phyloP scores from a whole-genome alignment of 768 basidiomycete genomes.

The Termitomyces titanicus region DNA sequence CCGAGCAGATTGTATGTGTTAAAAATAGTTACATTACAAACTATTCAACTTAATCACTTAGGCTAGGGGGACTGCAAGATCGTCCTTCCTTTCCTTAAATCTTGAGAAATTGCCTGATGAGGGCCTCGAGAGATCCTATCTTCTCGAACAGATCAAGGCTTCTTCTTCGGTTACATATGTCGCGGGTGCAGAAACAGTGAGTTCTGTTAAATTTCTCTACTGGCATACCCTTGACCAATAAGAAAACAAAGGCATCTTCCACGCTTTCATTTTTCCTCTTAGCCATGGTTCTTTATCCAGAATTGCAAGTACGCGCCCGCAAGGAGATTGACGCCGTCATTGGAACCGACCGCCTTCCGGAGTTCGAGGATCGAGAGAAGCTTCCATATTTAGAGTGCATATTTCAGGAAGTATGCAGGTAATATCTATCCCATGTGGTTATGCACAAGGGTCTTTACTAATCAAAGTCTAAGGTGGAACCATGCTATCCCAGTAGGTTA shows the following conservation, averaged over 20 bases:
- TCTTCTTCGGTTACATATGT: conserved; percentile 16
- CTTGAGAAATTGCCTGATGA: not conserved
- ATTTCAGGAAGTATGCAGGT: conserved; percentile 22
- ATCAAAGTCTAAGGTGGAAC: conserved; percentile 11
- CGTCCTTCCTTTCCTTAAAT: not conserved
- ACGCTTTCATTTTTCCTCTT: conserved; percentile 29
- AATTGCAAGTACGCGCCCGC: conserved; percentile 30
- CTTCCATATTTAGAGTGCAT: conserved; percentile 35
- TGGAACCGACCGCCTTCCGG: conserved; percentile 31
- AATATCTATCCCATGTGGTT: not conserved
- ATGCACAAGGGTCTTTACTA: not conserved
- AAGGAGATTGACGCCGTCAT: conserved; percentile 36
- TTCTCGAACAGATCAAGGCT: conserved; percentile 13
- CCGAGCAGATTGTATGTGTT: conserved; percentile 26
- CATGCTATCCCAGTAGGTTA: conserved; percentile 19
- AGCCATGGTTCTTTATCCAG: conserved; percentile 34
- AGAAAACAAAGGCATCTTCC: conserved; percentile 12
- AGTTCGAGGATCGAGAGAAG: conserved; percentile 21
- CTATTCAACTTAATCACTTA: not conserved
- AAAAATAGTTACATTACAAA: no score
- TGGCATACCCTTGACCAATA: no score
- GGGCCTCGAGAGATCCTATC: not conserved
- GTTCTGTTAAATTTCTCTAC: not conserved
- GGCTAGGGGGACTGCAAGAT: not conserved
- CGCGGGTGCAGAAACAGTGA: conserved; percentile 34